Conservation (phyloP, 2,329 filamentous ascomycete genomes). For the Colletotrichum chlorophyti region DNA sequence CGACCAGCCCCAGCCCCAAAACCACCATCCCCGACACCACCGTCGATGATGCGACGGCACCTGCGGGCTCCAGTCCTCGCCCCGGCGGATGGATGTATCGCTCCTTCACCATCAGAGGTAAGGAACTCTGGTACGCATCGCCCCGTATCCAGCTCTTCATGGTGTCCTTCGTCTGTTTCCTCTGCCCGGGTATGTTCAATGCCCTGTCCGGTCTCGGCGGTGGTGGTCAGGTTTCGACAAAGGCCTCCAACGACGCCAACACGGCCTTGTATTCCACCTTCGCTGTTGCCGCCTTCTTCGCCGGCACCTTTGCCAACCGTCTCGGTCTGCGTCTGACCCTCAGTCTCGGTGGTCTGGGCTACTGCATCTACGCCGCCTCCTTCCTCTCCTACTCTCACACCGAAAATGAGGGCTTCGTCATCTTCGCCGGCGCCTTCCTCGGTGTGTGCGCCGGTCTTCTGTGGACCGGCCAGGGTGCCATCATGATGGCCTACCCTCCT, state of each 20-base stretch:
- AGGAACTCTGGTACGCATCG: constrained; percentile 73
- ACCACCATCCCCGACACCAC: constrained; percentile 29
- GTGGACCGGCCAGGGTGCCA: constrained; percentile 83
- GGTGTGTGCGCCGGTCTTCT: constrained; percentile 81
- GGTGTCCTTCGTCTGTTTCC: constrained; percentile 63
- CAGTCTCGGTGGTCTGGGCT: constrained; percentile 76
- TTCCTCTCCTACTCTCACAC: constrained; percentile 77
- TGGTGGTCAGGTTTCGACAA: constrained; percentile 63
- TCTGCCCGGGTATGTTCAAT: constrained; percentile 78
- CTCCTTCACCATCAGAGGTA: constrained; percentile 58
- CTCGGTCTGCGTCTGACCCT: constrained; percentile 74
- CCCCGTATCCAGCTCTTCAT: constrained; percentile 75
- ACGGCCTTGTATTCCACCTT: constrained; percentile 78
- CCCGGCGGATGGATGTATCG: constrained; percentile 73
- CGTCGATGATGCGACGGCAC: no score
- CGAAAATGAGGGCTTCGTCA: constrained; percentile 71
- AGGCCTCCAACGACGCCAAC: constrained; percentile 69
- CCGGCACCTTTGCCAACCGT: constrained; percentile 79
- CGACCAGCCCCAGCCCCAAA: constrained; percentile 1
- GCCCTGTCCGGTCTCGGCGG: constrained; percentile 71
- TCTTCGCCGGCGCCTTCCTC: constrained; percentile 78
- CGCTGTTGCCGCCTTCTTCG: constrained; percentile 71
- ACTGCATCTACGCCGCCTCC: constrained; percentile 75
- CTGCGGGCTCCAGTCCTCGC: no score
- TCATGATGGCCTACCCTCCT: constrained; percentile 89